Conservation (phyloP, 441 rosid species). For the Mallotus repandus region DNA sequence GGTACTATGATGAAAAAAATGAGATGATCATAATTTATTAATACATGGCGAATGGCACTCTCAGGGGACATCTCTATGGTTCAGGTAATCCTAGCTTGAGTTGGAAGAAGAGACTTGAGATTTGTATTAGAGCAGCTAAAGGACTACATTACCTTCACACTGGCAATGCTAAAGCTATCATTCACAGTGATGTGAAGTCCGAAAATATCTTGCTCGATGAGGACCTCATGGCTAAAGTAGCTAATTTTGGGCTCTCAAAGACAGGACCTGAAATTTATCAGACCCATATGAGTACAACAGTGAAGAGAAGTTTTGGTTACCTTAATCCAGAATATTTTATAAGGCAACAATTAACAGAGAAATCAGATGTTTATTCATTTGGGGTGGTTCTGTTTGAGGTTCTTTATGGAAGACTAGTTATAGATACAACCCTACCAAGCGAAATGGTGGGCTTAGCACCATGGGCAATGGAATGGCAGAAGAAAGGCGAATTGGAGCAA, state of each 20-base stretch:
- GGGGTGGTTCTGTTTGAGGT: conserved; percentile 92
- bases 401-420: conserved; percentile 72
- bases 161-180: conserved; percentile 86
- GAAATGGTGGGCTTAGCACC: conserved; percentile 54
- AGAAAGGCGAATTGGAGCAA: conserved; percentile 48
- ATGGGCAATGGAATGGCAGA: conserved; percentile 61
- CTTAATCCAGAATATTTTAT: conserved; percentile 89
- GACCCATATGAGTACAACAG: conserved; percentile 95
- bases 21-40: conserved; percentile 95
- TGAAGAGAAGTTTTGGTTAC: conserved; percentile 93
- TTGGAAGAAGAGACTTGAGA: conserved; percentile 90
- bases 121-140: conserved; percentile 88
- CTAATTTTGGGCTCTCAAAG: conserved; percentile 93
- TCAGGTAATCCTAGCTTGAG: conserved; percentile 67
- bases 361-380: conserved; percentile 90
- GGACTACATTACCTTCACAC: conserved; percentile 98
- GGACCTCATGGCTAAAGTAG: conserved; percentile 92
- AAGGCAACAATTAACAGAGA: conserved; percentile 89
- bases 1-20: conserved; percentile 87
- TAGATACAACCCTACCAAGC: conserved; percentile 48
- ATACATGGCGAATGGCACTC: conserved; percentile 96
- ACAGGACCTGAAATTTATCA: conserved; percentile 92
- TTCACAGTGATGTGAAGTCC: conserved; percentile 94
- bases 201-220: conserved; percentile 91
- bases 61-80: conserved; percentile 88